phyloP scores from a whole-genome alignment of 2,329 filamentous ascomycete genomes.

The Claviceps monticola region DNA sequence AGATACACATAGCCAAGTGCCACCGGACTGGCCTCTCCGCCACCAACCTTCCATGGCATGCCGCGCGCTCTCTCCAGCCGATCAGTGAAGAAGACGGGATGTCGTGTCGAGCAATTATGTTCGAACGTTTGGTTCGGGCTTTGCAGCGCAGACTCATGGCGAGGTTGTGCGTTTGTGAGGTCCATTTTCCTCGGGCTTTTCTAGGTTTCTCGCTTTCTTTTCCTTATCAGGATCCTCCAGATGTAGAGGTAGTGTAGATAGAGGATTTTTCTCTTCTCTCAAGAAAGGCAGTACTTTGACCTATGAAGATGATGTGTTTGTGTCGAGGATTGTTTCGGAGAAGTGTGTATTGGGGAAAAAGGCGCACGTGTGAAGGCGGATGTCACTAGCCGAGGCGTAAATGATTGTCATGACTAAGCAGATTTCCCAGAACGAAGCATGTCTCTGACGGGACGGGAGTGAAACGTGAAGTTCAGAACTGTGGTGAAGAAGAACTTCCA shows the following conservation, averaged over 20 bases:
- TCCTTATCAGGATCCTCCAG: too few relatives aligned
- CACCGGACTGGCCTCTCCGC: constrained; percentile 30
- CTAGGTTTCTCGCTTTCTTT: neutral
- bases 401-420: neutral
- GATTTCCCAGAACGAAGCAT: neutral
- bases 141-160: constrained; percentile 4
- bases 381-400: neutral
- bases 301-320: too few relatives aligned
- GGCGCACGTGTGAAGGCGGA: neutral
- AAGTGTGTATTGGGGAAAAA: neutral
- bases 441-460: too few relatives aligned
- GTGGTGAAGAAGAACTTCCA: too few relatives aligned
- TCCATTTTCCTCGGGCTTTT: neutral
- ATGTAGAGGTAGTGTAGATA: too few relatives aligned
- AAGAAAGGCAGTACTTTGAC: too few relatives aligned
- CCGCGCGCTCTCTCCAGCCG: constrained; percentile 43
- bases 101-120: constrained; percentile 43
- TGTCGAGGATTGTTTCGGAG: too few relatives aligned
- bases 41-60: constrained; percentile 9
- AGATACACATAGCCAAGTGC: constrained; percentile 49
- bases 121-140: constrained; percentile 12
- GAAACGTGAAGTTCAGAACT: too few relatives aligned
- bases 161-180: neutral
- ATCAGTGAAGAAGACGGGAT: constrained; percentile 66
- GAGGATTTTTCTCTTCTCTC: too few relatives aligned